A percentile compares a stretch with the other conserved stretches of the same genome.
Conservation (phyloP, 768 basidiomycete species). For the Calocybe indica region DNA sequence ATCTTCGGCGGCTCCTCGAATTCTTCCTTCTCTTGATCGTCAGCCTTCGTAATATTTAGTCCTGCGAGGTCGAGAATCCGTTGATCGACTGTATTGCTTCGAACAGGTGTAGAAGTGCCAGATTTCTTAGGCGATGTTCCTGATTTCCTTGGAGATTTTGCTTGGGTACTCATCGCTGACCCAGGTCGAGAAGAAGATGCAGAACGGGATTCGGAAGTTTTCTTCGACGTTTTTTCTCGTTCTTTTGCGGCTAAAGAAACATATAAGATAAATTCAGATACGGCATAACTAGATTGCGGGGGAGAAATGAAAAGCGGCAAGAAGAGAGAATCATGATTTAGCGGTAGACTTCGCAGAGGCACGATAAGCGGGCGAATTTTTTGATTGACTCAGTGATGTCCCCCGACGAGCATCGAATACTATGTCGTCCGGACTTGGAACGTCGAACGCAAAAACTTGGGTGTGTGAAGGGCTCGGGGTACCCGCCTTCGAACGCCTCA, state of each 20-base stretch:
- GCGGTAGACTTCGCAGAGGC: constrained; percentile 16
- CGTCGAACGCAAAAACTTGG: constrained; percentile 62
- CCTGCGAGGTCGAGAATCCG: constrained; percentile 69
- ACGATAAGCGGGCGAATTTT: constrained; percentile 11
- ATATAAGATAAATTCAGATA: constrained; percentile 31
- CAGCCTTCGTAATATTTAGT: constrained; percentile 50
- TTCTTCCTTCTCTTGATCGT: constrained; percentile 31
- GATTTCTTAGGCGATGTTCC: constrained; percentile 24
- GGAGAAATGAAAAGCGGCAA: constrained; percentile 9
- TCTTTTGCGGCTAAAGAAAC: constrained; percentile 66
- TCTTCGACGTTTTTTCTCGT: constrained; percentile 69
- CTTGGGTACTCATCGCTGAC: constrained; percentile 36
- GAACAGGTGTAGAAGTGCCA: constrained; percentile 37
- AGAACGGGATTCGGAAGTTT: constrained; percentile 30
- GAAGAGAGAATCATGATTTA: constrained; percentile 15
- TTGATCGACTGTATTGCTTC: constrained; percentile 36
- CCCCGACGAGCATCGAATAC: constrained; percentile 77
- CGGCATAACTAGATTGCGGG: constrained; percentile 15
- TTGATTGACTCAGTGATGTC: constrained; percentile 48
- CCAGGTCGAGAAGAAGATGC: constrained; percentile 39
- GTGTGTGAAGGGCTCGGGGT: constrained; percentile 30
- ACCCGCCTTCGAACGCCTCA: constrained; percentile 15
- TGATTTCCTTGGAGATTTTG: constrained; percentile 41
- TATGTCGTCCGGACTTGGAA: constrained; percentile 89
- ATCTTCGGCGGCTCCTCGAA: constrained; percentile 60